Conservation (phyloP, 2,329 filamentous ascomycete genomes). For the Ceratocystis albifundus region DNA sequence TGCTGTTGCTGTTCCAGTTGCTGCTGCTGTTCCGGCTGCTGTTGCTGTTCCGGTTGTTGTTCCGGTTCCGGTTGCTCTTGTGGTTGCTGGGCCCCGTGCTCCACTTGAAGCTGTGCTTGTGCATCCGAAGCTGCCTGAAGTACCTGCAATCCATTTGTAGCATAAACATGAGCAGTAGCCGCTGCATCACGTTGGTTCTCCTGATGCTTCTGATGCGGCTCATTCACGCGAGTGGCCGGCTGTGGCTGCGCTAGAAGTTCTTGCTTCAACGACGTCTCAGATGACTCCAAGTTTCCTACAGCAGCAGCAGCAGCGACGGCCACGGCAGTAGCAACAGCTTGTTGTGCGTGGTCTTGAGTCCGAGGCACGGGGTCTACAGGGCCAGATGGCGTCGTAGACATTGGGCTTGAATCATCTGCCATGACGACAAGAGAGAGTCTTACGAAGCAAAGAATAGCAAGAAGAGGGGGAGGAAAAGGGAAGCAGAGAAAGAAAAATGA, state of each 20-base stretch:
- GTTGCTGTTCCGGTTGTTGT: slow-evolving; percentile 26
- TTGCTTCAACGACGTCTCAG: neutral
- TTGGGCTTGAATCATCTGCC: slow-evolving; percentile 10
- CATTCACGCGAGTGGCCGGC: neutral
- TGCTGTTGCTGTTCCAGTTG: slow-evolving; percentile 18
- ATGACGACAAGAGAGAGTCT: neutral
- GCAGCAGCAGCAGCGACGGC: slow-evolving; percentile 8
- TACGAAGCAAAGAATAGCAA: neutral
- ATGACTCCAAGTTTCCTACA: neutral
- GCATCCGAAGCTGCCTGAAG: slow-evolving; percentile 38
- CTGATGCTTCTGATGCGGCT: slow-evolving; percentile 16
- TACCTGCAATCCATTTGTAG: slow-evolving; percentile 38
- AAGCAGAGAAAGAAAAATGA: neutral
- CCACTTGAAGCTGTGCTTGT: slow-evolving; percentile 33
- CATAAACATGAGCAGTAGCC: slow-evolving; percentile 33
- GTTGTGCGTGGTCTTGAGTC: slow-evolving; percentile 10
- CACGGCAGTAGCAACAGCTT: neutral
- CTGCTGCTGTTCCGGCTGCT: slow-evolving; percentile 24
- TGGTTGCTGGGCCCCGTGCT: slow-evolving; percentile 25
- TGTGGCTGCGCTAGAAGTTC: neutral
- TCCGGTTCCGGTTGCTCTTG: slow-evolving; percentile 20
- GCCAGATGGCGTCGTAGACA: slow-evolving; percentile 2
- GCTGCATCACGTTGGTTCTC: slow-evolving; percentile 13
- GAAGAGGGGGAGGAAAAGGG: neutral
- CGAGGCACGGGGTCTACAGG: slow-evolving; percentile 17